These are phyloP conservation scores for Rosa chinensis DNA, from an alignment of 306 rosid species.

Conservation along the genomic window DNA sequence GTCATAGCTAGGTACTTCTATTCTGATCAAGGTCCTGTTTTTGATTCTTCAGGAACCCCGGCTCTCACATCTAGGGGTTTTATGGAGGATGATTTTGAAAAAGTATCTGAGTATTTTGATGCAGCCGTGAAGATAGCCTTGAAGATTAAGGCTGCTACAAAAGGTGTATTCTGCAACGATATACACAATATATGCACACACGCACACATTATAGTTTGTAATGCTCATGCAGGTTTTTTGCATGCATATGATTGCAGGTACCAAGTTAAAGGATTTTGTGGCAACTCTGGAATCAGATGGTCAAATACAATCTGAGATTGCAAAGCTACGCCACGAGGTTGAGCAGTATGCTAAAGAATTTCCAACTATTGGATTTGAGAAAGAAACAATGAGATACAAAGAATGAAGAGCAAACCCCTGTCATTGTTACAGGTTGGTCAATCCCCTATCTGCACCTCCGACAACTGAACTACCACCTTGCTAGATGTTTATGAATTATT, in stretches of 20 bases:
- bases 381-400: slow-evolving; percentile 71
- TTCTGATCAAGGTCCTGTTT: slow-evolving; percentile 15
- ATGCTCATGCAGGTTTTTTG: slow-evolving; percentile 19
- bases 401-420: slow-evolving; percentile 35
- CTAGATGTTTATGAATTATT: not conserved
- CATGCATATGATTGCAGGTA: slow-evolving; percentile 48
- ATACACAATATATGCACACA: too few relatives aligned
- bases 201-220: not conserved
- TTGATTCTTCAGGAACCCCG: slow-evolving; percentile 66
- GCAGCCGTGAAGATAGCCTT: slow-evolving; percentile 83
- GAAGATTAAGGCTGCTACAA: slow-evolving; percentile 64
- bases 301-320: slow-evolving; percentile 59
- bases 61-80: slow-evolving; percentile 98
- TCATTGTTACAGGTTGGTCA: slow-evolving; percentile 7
- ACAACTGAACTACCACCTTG: not conserved
- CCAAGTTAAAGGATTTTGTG: slow-evolving; percentile 86
- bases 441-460: not conserved
- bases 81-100: slow-evolving; percentile 70
- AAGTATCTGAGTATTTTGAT: slow-evolving; percentile 86
- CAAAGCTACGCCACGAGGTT: slow-evolving; percentile 59
- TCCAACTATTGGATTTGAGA: slow-evolving; percentile 78
- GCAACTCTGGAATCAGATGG: slow-evolving; percentile 65
- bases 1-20: slow-evolving; percentile 14
- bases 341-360: slow-evolving; percentile 87
- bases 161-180: slow-evolving; percentile 45